These are phyloP conservation scores for Suhomyces terraborum DNA, from an alignment of 1,139 yeast species.

Conservation along the genomic window DNA sequence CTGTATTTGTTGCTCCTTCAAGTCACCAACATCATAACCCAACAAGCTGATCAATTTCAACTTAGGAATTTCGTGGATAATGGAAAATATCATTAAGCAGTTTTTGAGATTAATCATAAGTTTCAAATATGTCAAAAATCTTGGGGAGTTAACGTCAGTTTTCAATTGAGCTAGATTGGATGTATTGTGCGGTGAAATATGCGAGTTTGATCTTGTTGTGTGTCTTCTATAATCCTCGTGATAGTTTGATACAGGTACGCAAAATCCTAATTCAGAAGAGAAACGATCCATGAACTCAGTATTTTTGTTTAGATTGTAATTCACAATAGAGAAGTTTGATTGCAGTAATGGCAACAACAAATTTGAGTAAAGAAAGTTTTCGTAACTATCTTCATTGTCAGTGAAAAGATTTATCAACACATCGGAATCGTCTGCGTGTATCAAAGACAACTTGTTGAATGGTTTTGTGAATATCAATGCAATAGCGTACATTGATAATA, in stretches of 20 bases:
- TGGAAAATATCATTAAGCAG: slow-evolving; percentile 31
- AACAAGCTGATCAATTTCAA: slow-evolving; percentile 26
- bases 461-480: slow-evolving; percentile 32
- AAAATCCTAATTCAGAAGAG: slow-evolving; percentile 23
- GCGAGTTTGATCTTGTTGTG: neutral
- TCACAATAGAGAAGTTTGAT: slow-evolving; percentile 9
- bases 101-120: slow-evolving; percentile 34
- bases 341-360: slow-evolving; percentile 21
- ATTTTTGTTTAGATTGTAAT: slow-evolving; percentile 12
- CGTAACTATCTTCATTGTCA: slow-evolving; percentile 19
- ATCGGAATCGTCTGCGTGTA: slow-evolving; percentile 23
- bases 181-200: slow-evolving; percentile 1
- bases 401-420: slow-evolving; percentile 24
- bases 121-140: slow-evolving; percentile 26
- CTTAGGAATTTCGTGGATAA: slow-evolving; percentile 26
- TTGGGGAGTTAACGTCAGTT: neutral
- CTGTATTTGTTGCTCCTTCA: slow-evolving; percentile 12
- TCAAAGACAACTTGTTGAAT: slow-evolving; percentile 29
- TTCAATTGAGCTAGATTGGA: neutral
- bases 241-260: slow-evolving; percentile 24
- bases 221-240: slow-evolving; percentile 2
- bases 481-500: slow-evolving; percentile 30
- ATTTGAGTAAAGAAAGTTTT: slow-evolving; percentile 20
- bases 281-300: slow-evolving; percentile 16
- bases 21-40: slow-evolving; percentile 24